Percentiles rank a stretch among this genome's conserved stretches.
Conservation (phyloP, 495 filamentous ascomycete genomes). For the Delitschia confertaspora region DNA sequence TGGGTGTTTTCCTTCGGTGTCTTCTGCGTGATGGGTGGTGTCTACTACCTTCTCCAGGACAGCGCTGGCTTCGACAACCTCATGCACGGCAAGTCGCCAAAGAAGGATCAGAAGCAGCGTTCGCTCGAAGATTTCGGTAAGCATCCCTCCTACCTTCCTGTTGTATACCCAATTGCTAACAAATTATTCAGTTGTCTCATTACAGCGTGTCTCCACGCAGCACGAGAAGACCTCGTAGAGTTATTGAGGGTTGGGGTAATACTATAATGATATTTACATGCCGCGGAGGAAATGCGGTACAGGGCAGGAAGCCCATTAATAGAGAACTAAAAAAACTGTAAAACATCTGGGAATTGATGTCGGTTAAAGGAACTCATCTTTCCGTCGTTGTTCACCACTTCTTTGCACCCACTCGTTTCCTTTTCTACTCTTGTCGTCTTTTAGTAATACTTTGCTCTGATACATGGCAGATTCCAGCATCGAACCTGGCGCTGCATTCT, state of each 20-base stretch:
- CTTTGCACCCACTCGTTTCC: conserved; percentile 13
- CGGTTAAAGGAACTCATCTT: no score
- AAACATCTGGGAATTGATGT: conserved; percentile 7
- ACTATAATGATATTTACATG: conserved; percentile 23
- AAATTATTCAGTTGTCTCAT: conserved; percentile 54
- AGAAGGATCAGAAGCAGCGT: conserved; percentile 64
- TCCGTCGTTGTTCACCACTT: neutral
- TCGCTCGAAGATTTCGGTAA: conserved; percentile 79
- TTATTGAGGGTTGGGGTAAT: neutral
- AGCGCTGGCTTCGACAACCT: conserved; percentile 76
- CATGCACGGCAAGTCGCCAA: conserved; percentile 78
- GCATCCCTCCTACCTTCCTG: conserved; percentile 27
- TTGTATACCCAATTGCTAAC: conserved; percentile 25
- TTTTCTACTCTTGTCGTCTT: conserved; percentile 13
- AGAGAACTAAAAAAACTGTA: conserved; percentile 14
- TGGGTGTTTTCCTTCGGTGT: conserved; percentile 86
- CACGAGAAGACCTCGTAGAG: conserved; percentile 65
- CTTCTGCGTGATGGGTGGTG: conserved; percentile 58
- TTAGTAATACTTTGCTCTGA: conserved; percentile 9
- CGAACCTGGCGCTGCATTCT: conserved; percentile 3
- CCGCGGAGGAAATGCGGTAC: neutral
- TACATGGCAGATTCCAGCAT: neutral
- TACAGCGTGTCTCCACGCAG: conserved; percentile 76
- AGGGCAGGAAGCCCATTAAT: neutral
- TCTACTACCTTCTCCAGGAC: conserved; percentile 70